phyloP scores from a whole-genome alignment of 176 grass and related monocot species.

The Pontederia paniculata region DNA sequence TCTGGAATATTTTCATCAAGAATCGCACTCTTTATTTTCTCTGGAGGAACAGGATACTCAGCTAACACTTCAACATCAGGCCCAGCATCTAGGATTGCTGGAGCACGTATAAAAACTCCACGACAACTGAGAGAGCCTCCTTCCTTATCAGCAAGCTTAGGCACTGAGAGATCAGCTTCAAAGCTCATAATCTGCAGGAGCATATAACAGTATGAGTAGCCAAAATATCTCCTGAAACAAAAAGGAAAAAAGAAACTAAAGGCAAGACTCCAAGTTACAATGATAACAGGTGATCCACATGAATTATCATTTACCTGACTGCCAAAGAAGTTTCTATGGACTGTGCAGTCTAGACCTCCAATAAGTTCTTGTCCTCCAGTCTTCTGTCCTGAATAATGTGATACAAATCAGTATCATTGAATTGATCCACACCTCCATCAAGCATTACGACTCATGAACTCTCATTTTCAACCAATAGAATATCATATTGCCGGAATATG shows the following conservation, averaged over 20 bases:
- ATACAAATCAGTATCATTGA: no score
- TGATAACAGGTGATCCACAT: not conserved
- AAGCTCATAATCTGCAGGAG: conserved; percentile 88
- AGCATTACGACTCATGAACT: no score
- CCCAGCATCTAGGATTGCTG: conserved; percentile 85
- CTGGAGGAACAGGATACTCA: conserved; percentile 52
- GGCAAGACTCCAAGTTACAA: not conserved
- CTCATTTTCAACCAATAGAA: no score
- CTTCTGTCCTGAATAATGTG: conserved; percentile 44
- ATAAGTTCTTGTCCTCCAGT: conserved; percentile 79
- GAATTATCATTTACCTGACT: conserved; percentile 51
- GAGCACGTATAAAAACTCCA: conserved; percentile 90
- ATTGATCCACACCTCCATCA: no score
- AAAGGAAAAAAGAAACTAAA: not conserved
- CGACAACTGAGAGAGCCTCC: conserved; percentile 52
- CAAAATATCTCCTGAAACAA: not conserved
- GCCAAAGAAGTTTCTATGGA: conserved; percentile 91
- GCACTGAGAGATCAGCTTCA: conserved; percentile 67
- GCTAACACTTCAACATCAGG: conserved; percentile 75
- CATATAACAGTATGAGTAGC: conserved; percentile 1
- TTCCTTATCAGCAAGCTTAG: conserved; percentile 72
- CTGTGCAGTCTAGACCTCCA: conserved; percentile 89
- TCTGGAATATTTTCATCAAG: conserved; percentile 29
- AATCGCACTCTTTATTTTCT: conserved; percentile 34
- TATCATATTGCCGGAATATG: no score